Evolutionary conservation across 2,329 filamentous ascomycete species (phyloP).

Genomic region (Claviceps humidiphila): DNA sequence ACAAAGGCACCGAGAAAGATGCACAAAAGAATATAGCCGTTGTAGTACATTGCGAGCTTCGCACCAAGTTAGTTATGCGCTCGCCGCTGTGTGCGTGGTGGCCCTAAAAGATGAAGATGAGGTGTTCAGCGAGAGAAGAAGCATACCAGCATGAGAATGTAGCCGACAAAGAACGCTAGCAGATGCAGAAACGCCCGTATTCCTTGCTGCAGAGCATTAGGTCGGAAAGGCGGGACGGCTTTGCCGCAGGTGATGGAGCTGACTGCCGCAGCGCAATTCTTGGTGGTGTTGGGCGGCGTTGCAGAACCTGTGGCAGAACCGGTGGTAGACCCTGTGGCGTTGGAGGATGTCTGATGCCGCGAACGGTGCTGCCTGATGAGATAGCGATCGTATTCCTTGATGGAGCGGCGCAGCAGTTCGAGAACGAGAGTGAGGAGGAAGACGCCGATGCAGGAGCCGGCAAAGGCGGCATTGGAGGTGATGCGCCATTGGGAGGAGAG

Average conservation of each 20-base stretch:
- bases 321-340: not conserved
- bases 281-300: slow-evolving; percentile 8
- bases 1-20: slow-evolving; percentile 66
- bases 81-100: no score
- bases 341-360: slow-evolving; percentile 13
- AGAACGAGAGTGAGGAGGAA: slow-evolving; percentile 60
- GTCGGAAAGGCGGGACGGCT: slow-evolving; percentile 30
- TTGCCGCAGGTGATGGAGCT: slow-evolving; percentile 2
- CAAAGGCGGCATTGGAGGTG: slow-evolving; percentile 57
- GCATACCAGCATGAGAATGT: slow-evolving; percentile 57
- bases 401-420: slow-evolving; percentile 56
- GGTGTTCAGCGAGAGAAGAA: not conserved
- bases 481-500: slow-evolving; percentile 58
- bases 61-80: not conserved
- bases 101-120: no score
- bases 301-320: not conserved
- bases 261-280: slow-evolving; percentile 7
- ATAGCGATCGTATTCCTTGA: slow-evolving; percentile 60
- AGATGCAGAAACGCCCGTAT: slow-evolving; percentile 55
- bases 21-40: slow-evolving; percentile 66
- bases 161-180: slow-evolving; percentile 60
- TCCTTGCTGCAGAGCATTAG: slow-evolving; percentile 51
- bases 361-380: slow-evolving; percentile 40
- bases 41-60: slow-evolving; percentile 45
- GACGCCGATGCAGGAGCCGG: slow-evolving; percentile 67